Percentiles rank a stretch among this genome's conserved stretches.
Conservation (phyloP, 352 stramenopile species). For the Pythium phragmiticola region DNA sequence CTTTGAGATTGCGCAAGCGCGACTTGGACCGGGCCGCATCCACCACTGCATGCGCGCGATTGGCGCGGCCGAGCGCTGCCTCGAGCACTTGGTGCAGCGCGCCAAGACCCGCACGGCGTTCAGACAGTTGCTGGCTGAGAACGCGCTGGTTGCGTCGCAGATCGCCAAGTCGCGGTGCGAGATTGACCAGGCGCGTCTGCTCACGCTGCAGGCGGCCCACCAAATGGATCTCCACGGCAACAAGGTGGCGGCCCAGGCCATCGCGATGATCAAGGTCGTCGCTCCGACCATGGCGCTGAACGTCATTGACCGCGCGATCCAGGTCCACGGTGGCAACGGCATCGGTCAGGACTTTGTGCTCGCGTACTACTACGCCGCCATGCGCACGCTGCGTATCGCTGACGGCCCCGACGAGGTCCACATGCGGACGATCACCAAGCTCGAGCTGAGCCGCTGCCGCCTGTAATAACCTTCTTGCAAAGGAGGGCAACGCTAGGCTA, state of each 20-base stretch:
- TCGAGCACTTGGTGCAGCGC: slow-evolving; percentile 86
- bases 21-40: slow-evolving; percentile 94
- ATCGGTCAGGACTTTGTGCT: slow-evolving; percentile 94
- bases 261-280: slow-evolving; percentile 97
- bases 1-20: slow-evolving; percentile 90
- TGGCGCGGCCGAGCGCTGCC: slow-evolving; percentile 85
- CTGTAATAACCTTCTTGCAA: slow-evolving; percentile 16
- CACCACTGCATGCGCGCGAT: slow-evolving; percentile 98
- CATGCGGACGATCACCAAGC: slow-evolving; percentile 92
- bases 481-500: background rate
- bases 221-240: slow-evolving; percentile 86
- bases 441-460: slow-evolving; percentile 76
- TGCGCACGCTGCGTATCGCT: slow-evolving; percentile 93
- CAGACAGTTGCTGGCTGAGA: slow-evolving; percentile 91
- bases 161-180: slow-evolving; percentile 83
- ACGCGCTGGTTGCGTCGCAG: slow-evolving; percentile 74
- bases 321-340: slow-evolving; percentile 73
- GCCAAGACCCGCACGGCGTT: slow-evolving; percentile 94
- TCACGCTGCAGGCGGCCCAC: slow-evolving; percentile 89
- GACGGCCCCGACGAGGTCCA: slow-evolving; percentile 98
- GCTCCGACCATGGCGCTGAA: slow-evolving; percentile 89
- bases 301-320: slow-evolving; percentile 92
- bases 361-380: slow-evolving; percentile 86
- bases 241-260: slow-evolving; percentile 89
- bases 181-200: slow-evolving; percentile 78